Base-by-base conservation (phyloP, 768 basidiomycete genomes). In the Vararia minispora region DNA sequence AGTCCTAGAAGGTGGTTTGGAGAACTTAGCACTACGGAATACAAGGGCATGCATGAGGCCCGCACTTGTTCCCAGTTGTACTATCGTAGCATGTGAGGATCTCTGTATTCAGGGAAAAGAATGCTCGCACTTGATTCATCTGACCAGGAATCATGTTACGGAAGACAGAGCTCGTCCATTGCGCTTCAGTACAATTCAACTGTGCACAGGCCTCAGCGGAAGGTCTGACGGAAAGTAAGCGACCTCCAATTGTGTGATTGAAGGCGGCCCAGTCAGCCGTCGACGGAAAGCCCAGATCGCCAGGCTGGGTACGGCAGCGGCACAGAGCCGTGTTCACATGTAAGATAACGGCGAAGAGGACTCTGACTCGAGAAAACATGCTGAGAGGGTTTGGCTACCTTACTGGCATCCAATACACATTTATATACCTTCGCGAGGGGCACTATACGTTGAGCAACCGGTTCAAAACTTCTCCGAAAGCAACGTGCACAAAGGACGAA, bases 41-140 rank as follows among this genome's bases (percentile, higher is more conserved):
- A n/a, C n/a, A n/a, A n/a, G n/a, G n/a, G n/a, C n/a, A n/a, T n/a
- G n/a, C n/a, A 5, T 42, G n/a, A n/a, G n/a, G n/a, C n/a, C n/a
- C n/a, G n/a, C 6, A 44, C 43, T 39, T 47, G 43, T 32, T 47
- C 46, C 46, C 46, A 47, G 32, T 47, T 47, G 29, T 45, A 36
- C 46, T 47, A 20, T 4, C 20, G 24, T 6, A 1, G 3, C 3
- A 26, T 17, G 17, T 23, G 5, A 30, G n/a, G 28, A 20, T 29
- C 23, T 16, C 11, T 31, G 22, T 10, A 8, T 13, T 24, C 20
- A 35, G 26, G 21, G 9, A 7, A 10, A 8, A 35, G 18, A 9
- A 32, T n/a, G n/a, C n/a, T n/a, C 46, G 11, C 31, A 47, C 46
- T 5, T 28, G 27, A 30, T 45, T 39, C 46, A 47, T 47, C 5